Evolutionary conservation across 2,329 filamentous ascomycete species (phyloP).

Genomic region (Alternaria sp.): DNA sequence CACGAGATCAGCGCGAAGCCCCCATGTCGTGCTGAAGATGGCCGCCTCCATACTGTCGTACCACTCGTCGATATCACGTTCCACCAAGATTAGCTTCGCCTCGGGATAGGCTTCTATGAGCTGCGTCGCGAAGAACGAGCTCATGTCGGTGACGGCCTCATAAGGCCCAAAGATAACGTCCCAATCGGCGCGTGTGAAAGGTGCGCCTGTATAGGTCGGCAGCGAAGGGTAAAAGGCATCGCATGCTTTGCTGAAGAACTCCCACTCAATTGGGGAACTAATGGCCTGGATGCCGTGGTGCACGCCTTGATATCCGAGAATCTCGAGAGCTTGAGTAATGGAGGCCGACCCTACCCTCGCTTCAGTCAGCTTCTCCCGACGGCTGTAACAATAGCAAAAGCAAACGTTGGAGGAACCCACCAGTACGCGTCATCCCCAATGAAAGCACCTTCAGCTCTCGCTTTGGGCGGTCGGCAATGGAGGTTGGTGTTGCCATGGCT

Average conservation of each 20-base stretch:
- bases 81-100: constrained; percentile 36
- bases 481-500: background rate
- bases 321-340: constrained; percentile 7
- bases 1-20: constrained; percentile 1
- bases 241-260: constrained; percentile 2
- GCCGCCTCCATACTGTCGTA: constrained; percentile 24
- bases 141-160: constrained; percentile 39
- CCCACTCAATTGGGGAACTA: constrained; percentile 7
- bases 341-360: constrained; percentile 3
- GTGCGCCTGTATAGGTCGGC: constrained; percentile 2
- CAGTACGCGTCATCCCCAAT: constrained; percentile 7
- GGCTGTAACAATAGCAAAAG: background rate
- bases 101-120: constrained; percentile 36
- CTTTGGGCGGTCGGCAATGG: background rate
- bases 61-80: constrained; percentile 28
- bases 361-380: background rate
- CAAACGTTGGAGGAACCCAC: background rate
- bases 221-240: constrained; percentile 5
- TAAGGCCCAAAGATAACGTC: constrained; percentile 54
- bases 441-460: constrained; percentile 6
- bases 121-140: constrained; percentile 25
- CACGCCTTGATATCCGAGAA: constrained; percentile 5
- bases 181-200: constrained; percentile 49
- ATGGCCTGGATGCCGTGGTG: constrained; percentile 8
- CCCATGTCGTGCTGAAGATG: constrained; percentile 14